Conservation (phyloP, 2,329 filamentous ascomycete species). For the Epichloe sibirici region DNA sequence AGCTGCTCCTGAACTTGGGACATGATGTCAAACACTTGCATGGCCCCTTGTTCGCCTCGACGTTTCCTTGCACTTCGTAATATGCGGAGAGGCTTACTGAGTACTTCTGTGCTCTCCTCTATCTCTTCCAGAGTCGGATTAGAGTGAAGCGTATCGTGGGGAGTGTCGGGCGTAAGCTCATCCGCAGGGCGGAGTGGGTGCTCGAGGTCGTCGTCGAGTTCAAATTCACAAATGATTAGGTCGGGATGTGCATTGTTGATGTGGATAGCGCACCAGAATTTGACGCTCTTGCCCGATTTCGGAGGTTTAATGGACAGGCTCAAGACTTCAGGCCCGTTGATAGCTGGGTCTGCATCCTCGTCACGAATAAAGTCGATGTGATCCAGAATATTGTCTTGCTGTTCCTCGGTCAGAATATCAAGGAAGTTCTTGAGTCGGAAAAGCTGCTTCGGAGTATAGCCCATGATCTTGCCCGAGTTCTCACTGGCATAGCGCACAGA, state of each 20-base stretch:
- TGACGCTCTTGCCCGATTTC: constrained; percentile 39
- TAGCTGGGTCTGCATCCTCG: constrained; percentile 61
- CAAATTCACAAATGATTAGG: constrained; percentile 77
- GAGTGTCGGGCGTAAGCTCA: constrained; percentile 46
- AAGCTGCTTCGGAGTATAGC: constrained; percentile 63
- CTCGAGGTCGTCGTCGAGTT: constrained; percentile 63
- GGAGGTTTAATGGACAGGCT: constrained; percentile 58
- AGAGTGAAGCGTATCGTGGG: constrained; percentile 62
- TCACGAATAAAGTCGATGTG: constrained; percentile 82
- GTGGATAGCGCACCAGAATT: constrained; percentile 83
- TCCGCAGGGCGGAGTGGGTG: constrained; percentile 54
- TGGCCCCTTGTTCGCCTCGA: constrained; percentile 67
- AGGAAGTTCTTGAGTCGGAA: constrained; percentile 66
- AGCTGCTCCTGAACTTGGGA: constrained; percentile 85
- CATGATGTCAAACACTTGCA: constrained; percentile 88
- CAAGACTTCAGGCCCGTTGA: constrained; percentile 78
- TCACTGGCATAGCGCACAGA: constrained; percentile 66
- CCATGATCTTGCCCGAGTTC: constrained; percentile 63
- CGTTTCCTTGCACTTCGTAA: constrained; percentile 63
- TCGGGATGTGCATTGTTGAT: constrained; percentile 55
- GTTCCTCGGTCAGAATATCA: constrained; percentile 75
- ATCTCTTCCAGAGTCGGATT: constrained; percentile 64
- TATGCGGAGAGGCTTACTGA: constrained; percentile 67
- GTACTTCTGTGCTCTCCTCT: constrained; percentile 60
- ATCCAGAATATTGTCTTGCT: constrained; percentile 71